These are phyloP conservation scores for Adansonia digitata DNA, from an alignment of 345 rosid genomes.

Conservation along the genomic window DNA sequence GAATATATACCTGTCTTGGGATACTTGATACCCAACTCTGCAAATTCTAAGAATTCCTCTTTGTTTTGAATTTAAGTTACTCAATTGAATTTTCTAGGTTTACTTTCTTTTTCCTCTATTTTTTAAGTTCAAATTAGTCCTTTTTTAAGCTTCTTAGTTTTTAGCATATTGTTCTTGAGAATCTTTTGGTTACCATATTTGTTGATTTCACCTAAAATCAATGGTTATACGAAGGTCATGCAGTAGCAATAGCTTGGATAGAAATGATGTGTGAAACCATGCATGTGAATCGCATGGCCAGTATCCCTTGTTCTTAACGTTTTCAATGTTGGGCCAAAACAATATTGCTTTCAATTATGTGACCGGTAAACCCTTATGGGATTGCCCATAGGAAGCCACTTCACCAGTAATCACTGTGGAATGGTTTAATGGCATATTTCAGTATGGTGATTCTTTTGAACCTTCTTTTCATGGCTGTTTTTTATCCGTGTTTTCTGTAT, in stretches of 20 bases:
- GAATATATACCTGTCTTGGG: neutral
- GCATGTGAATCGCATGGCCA: neutral
- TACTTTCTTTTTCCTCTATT: neutral
- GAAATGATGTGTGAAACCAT: neutral
- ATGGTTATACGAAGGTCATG: neutral
- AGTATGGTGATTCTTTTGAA: neutral
- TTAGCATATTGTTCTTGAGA: neutral
- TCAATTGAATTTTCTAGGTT: neutral
- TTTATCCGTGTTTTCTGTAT: neutral
- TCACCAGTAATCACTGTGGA: neutral
- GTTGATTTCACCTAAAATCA: neutral
- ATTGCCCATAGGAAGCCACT: neutral
- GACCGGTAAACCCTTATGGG: neutral
- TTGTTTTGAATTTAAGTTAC: neutral
- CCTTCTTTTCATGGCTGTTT: neutral
- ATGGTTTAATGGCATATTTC: neutral
- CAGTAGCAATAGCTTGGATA: neutral
- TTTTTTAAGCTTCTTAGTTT: neutral
- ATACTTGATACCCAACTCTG: neutral
- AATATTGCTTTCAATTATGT: neutral
- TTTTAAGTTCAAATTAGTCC: neutral
- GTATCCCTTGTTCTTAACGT: neutral
- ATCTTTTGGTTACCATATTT: neutral
- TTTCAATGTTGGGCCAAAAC: neutral
- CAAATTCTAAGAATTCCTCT: neutral